A percentile compares a stretch with the other conserved stretches of the same genome.
phyloP scores from a whole-genome alignment of 371 early-diverging fungal species.

The Fennellomyces sp. region DNA sequence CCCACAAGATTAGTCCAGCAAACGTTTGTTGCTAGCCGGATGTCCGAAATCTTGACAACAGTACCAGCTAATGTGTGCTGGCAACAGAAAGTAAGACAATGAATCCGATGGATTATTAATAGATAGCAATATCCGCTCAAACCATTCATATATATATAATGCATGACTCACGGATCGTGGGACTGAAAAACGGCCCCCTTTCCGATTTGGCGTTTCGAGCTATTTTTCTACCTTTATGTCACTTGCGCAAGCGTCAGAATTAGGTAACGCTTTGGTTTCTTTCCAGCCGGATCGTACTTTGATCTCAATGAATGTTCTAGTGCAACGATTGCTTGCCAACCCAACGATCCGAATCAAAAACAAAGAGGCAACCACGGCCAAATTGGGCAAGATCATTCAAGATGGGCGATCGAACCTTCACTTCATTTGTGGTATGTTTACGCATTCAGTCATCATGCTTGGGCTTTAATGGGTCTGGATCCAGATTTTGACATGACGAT shows the following conservation, averaged over 20 bases:
- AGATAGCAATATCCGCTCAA: too few relatives aligned
- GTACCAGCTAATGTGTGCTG: too few relatives aligned
- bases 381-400: slow-evolving; percentile 49
- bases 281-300: not conserved
- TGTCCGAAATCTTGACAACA: too few relatives aligned
- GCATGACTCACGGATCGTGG: too few relatives aligned
- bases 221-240: not conserved
- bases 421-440: slow-evolving; percentile 57
- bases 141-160: too few relatives aligned
- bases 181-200: too few relatives aligned
- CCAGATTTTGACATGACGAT: slow-evolving; percentile 83
- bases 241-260: not conserved
- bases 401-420: slow-evolving; percentile 57
- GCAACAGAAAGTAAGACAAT: too few relatives aligned
- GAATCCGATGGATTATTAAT: too few relatives aligned
- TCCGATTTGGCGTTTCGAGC: too few relatives aligned
- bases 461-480: slow-evolving; percentile 59
- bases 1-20: too few relatives aligned
- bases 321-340: slow-evolving; percentile 30
- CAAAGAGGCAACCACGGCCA: slow-evolving; percentile 27
- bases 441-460: slow-evolving; percentile 82
- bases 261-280: not conserved
- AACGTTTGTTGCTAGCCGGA: too few relatives aligned
- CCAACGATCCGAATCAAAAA: slow-evolving; percentile 45
- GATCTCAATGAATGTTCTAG: slow-evolving; percentile 14